These are phyloP conservation scores for Wickerhamomyces mucosus DNA, from an alignment of 805 yeast species.

Conservation along the genomic window DNA sequence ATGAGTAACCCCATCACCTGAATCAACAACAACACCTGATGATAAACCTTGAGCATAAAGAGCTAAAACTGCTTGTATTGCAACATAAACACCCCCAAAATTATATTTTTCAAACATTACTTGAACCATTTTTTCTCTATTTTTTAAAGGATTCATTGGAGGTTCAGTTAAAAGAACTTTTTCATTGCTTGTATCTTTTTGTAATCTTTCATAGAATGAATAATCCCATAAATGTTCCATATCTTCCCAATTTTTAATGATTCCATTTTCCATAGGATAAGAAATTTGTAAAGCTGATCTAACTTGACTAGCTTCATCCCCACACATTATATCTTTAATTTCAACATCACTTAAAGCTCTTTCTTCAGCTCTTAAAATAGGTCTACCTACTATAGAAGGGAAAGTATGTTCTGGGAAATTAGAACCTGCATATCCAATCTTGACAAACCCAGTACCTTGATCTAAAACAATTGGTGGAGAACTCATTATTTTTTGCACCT, in stretches of 20 bases:
- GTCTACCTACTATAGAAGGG: slow-evolving; percentile 96
- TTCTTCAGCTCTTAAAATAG: slow-evolving; percentile 94
- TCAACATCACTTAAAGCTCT: slow-evolving; percentile 57
- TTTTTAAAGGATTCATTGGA: slow-evolving; percentile 90
- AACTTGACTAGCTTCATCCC: slow-evolving; percentile 87
- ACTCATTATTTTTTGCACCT: too few species aligned
- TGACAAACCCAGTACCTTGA: slow-evolving; percentile 98
- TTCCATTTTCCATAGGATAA: slow-evolving; percentile 99
- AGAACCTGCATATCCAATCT: slow-evolving; percentile 93
- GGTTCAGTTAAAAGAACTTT: slow-evolving; percentile 92
- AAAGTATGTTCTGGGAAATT: slow-evolving; percentile 96
- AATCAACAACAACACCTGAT: slow-evolving; percentile 96
- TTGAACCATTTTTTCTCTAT: slow-evolving; percentile 85
- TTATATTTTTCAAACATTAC: slow-evolving; percentile 88
- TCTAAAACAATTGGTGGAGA: slow-evolving; percentile 58
- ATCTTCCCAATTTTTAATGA: slow-evolving; percentile 96
- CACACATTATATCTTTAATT: slow-evolving; percentile 95
- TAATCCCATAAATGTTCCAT: slow-evolving; percentile 99
- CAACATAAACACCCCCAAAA: slow-evolving; percentile 89
- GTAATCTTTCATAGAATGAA: slow-evolving; percentile 87
- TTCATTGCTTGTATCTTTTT: slow-evolving; percentile 66
- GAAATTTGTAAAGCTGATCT: slow-evolving; percentile 84
- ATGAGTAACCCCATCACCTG: slow-evolving; percentile 98
- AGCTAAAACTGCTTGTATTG: slow-evolving; percentile 96
- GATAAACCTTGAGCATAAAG: slow-evolving; percentile 94